phyloP scores from a whole-genome alignment of 352 stramenopile species.

The Peronospora tabacina region DNA sequence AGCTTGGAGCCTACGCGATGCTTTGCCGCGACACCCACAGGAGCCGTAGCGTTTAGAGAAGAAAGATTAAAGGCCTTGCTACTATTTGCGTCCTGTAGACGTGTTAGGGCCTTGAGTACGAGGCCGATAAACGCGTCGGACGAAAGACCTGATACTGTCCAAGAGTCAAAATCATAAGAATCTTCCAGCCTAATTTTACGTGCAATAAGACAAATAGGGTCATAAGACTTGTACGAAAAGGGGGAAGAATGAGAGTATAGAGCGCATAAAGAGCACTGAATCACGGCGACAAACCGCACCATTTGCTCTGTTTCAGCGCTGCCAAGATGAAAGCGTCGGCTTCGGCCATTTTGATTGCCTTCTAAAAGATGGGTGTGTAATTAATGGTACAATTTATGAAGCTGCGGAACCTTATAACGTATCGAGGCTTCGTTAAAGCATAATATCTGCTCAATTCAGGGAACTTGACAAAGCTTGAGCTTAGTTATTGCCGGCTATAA shows the following conservation, averaged over 20 bases:
- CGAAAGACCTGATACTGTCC: slow-evolving; percentile 29
- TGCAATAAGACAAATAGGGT: slow-evolving; percentile 1
- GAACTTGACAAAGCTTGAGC: too few relatives aligned
- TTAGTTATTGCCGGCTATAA: too few relatives aligned
- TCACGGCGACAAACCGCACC: slow-evolving; percentile 15
- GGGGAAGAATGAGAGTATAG: neutral
- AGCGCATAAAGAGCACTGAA: neutral
- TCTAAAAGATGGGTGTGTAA: neutral
- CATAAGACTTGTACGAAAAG: neutral
- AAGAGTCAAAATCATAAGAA: neutral
- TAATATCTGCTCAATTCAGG: too few relatives aligned
- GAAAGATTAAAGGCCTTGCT: slow-evolving; percentile 26
- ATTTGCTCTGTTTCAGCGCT: slow-evolving; percentile 44
- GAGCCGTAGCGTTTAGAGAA: slow-evolving; percentile 12
- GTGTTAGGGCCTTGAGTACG: slow-evolving; percentile 38
- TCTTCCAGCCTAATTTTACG: slow-evolving; percentile 15
- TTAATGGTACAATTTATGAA: neutral
- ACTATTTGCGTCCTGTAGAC: slow-evolving; percentile 25
- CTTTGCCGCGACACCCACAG: slow-evolving; percentile 53
- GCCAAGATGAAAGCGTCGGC: slow-evolving; percentile 39
- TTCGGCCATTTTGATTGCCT: slow-evolving; percentile 29
- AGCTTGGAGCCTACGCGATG: slow-evolving; percentile 72
- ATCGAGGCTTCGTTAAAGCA: too few relatives aligned
- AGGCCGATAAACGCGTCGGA: slow-evolving; percentile 42
- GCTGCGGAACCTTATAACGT: too few relatives aligned